Evolutionary conservation across 345 rosid species (phyloP), one percentile per base, ranked within the genome.

Genomic region (Camelina laxa): DNA sequence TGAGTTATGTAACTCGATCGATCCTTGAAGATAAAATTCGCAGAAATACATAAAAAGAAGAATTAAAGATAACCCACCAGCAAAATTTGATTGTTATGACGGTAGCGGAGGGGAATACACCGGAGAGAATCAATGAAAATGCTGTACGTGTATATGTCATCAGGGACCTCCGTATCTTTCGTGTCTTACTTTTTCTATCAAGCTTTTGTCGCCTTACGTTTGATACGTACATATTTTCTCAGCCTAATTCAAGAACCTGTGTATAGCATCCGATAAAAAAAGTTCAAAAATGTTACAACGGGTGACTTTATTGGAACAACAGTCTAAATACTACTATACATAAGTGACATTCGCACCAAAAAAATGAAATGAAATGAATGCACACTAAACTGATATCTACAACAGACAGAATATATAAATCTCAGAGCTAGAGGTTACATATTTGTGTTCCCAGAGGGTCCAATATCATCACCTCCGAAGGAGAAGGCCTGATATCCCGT

Each of bases 401-500:
- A 61, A 15, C 12, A 60, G 3, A 9, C 2, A 19, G 1, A 4
- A 9, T 57, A n/a, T 15, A 31, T 5, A 17, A 9, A 35, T 20
- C 19, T 61, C 65, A n/a, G n/a, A 60, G 48, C 48, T 60, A 60
- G 31, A 39, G 33, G 50, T 27, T 27, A 27, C 30, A 27, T 35
- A 38, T 38, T 38, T 35, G 78, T 79, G 78, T 62, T 62, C n/a
- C 66, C 66, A 4, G 66, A 61, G 61, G 60, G 16, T 20, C 31
- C 78, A 24, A 24, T 24, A 27, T 27, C 30, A 54, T 73, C 83
- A 42, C 27, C 79, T 50, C 84, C 91, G 9, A 67, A 58, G 27
- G 79, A 82, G 65, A 79, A 93, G 12, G 80, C 60, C 67, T 81
- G 92, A 70, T 82, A 86, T 16, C 97, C 95, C 35, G 87, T 50